Base-by-base conservation (phyloP, 1,139 yeast genomes). In the Suhomyces atakaporum region DNA sequence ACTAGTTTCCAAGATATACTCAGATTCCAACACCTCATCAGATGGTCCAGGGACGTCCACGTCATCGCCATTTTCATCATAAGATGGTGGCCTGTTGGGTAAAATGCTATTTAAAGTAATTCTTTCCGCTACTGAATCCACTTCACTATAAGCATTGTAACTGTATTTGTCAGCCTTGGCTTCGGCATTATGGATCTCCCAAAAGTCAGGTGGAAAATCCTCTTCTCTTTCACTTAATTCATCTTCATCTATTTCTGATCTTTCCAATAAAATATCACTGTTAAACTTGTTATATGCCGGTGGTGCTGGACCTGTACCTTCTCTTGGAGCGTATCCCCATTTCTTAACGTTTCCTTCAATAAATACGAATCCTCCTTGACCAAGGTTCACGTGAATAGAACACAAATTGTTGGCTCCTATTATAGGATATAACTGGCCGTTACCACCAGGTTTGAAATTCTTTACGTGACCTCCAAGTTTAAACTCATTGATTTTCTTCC, bases 381-480 rank as follows among this genome's bases (percentile, higher is more conserved):
- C 83, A 36, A 77, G 47, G 45, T 77, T 77, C 5, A 76, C 79
- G 50, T 76, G 81, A 8, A 77, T 58, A 2, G 78, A 65, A 48
- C 81, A 75, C 27, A 69, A 57, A 40, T 72, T 71, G 39, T 70
- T 74, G 11, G 80, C 75, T 2, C 83, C 82, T 21, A 77, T 55
- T 0, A 68, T 70, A 8, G 83, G 83, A 47, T 56, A 77, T 9
- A 77, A 43, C 43, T 71, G 76, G 1, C 74, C 74, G 12, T 56
- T 55, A 24, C 61, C 51, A 3, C 65, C 60, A 8, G 64, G 52
- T 38, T 60, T 67, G 50, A 69, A 67, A 38, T 66, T 60, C 46
- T 64, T 79, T 24, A 81, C 69, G 50, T 83, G 87, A 1, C 90
- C 92, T 3, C 90, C 90, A 18, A 82, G 59, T 35, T 75, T 69